Evolutionary conservation across 306 rosid species (phyloP).

Genomic region (Castanea mollissima): DNA sequence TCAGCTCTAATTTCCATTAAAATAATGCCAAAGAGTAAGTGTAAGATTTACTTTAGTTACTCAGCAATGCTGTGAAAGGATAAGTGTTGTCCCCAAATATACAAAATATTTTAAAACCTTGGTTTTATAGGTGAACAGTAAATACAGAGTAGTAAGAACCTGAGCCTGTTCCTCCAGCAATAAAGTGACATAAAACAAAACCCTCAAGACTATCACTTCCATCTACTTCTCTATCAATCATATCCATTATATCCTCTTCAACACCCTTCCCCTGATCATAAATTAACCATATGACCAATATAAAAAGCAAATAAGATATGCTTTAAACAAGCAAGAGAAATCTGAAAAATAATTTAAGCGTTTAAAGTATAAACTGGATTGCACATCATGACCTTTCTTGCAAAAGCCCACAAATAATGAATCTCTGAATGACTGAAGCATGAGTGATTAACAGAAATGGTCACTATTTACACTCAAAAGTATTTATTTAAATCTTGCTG

Average conservation of each 20-base stretch:
- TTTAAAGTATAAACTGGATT: not conserved
- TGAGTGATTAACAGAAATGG: not conserved
- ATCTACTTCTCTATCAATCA: slow-evolving; percentile 99
- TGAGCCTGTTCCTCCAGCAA: no score
- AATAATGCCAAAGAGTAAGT: not conserved
- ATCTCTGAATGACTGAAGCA: not conserved
- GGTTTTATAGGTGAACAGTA: no score
- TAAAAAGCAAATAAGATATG: not conserved
- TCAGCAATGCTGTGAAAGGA: not conserved
- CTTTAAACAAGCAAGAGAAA: not conserved
- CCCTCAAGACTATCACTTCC: slow-evolving; percentile 99
- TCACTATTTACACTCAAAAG: not conserved
- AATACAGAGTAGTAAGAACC: no score
- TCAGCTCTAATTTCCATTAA: not conserved
- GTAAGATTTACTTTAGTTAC: not conserved
- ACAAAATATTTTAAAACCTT: no score
- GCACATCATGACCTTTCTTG: slow-evolving; percentile 3
- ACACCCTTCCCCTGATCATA: slow-evolving; percentile 84
- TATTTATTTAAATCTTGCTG: no score
- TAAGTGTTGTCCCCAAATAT: slow-evolving; percentile 6
- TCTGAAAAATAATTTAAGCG: not conserved
- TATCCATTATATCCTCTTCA: slow-evolving; percentile 99
- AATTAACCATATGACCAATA: slow-evolving; percentile 1
- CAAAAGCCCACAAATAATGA: not conserved
- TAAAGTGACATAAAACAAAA: slow-evolving; percentile 73